These are phyloP conservation scores for Tolypocladium tropicale DNA, from an alignment of 2,329 filamentous ascomycete genomes.

Conservation along the genomic window DNA sequence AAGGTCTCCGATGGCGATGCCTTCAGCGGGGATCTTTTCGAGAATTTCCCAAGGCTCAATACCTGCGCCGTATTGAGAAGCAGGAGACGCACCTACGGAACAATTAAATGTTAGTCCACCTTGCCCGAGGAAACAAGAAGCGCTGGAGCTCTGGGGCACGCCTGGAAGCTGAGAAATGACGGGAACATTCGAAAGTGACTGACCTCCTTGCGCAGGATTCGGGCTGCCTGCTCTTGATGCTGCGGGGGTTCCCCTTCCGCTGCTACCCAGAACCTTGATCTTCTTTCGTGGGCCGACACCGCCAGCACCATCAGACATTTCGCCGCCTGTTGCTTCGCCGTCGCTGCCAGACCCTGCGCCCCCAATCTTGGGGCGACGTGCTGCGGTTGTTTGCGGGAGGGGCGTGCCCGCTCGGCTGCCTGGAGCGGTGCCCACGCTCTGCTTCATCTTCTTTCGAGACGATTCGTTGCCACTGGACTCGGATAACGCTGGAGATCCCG, in stretches of 20 bases:
- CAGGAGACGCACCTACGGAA: slow-evolving; percentile 19
- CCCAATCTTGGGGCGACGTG: slow-evolving; percentile 31
- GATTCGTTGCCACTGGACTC: slow-evolving; percentile 91
- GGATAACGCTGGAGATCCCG: slow-evolving; percentile 77
- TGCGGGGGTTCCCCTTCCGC: slow-evolving; percentile 40
- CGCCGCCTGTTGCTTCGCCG: slow-evolving; percentile 59
- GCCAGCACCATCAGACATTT: slow-evolving; percentile 48
- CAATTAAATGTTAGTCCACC: slow-evolving; percentile 1
- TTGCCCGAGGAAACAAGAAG: not conserved
- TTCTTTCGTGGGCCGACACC: slow-evolving; percentile 39
- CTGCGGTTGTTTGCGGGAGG: slow-evolving; percentile 27
- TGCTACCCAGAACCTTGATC: slow-evolving; percentile 41
- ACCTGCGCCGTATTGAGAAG: slow-evolving; percentile 19
- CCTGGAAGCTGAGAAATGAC: too few relatives aligned
- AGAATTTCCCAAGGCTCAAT: slow-evolving; percentile 44
- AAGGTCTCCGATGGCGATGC: slow-evolving; percentile 44
- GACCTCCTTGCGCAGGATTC: slow-evolving; percentile 30
- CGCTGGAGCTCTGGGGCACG: not conserved
- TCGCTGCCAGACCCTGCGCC: slow-evolving; percentile 55
- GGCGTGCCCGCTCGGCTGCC: slow-evolving; percentile 48
- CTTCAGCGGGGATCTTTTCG: slow-evolving; percentile 41
- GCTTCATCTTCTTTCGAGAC: slow-evolving; percentile 66
- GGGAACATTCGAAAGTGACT: slow-evolving; percentile 8
- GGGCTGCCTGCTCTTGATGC: slow-evolving; percentile 55
- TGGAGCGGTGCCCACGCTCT: slow-evolving; percentile 38